Evolutionary conservation across 225 moss, liverwort and hornwort genomes (phyloP).

Genomic region (Marchantia polymorpha): DNA sequence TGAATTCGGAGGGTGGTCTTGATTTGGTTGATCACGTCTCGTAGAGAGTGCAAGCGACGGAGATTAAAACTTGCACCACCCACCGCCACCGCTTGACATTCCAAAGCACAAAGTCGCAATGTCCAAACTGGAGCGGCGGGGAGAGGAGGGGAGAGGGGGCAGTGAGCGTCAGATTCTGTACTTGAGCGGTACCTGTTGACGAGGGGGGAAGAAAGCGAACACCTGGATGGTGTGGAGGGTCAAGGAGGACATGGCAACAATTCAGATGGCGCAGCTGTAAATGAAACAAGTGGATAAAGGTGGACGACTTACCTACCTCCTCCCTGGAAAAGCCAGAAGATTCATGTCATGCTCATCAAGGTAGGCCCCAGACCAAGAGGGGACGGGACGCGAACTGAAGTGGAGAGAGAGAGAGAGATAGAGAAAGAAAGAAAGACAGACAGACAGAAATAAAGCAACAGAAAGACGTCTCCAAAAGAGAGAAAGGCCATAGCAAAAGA

Average conservation of each 20-base stretch:
- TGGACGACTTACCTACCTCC: slow-evolving; percentile 1
- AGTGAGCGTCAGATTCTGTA: not conserved
- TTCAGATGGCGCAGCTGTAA: not conserved
- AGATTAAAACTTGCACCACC: no score
- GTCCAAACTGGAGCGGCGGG: no score
- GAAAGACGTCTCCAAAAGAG: no score
- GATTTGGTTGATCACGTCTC: no score
- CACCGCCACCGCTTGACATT: no score
- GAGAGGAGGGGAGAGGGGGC: no score
- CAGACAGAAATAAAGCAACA: no score
- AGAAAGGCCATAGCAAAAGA: not conserved
- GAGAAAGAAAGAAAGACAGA: not conserved
- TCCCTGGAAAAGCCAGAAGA: not conserved
- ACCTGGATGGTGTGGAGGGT: slow-evolving; percentile 4
- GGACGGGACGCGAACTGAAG: not conserved
- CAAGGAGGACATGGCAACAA: not conserved
- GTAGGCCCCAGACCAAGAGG: not conserved
- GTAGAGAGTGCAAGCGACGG: no score
- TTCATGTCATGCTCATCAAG: not conserved
- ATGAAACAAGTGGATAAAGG: not conserved
- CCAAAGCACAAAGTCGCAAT: no score
- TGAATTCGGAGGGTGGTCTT: no score
- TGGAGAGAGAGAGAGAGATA: not conserved
- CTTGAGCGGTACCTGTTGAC: not conserved
- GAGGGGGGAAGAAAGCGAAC: slow-evolving; percentile 1